Evolutionary conservation across 805 yeast genomes (phyloP), one percentile per base, ranked within the genome.

Genomic region (Nakazawaea pomicola): DNA sequence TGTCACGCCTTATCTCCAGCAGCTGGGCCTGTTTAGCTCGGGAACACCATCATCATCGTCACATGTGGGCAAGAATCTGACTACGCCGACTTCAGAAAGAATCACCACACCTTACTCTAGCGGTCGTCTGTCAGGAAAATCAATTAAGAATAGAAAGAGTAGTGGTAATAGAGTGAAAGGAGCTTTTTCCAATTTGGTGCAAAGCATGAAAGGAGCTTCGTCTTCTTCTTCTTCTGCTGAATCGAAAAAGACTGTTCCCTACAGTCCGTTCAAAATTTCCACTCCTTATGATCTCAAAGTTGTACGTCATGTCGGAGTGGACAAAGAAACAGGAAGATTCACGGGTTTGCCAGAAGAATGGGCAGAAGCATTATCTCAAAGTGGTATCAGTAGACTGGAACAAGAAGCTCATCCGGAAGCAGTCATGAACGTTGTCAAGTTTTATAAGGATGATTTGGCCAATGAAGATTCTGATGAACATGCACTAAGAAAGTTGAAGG

Each of bases 321-420:
- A 91, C 59, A 41, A 41, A 15, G 25, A 35, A 17, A 41, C 44
- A 6, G 44, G 44, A 6, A 3, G 20, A 12, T 41, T 41, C 29
- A 87, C 93, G 1, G 98, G 97, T 2, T 67, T 93, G 32, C 99
- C 99, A 0, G 81, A 77, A 21, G 95, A 88, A 54, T 93, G 99
- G 99, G 88, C 88, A 47, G 74, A 77, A 47, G 68, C 90, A 27
- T 69, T 93, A 40, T 73, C 82, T 10, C 85, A 93, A 2, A 83
- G 89, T 53, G 96, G 96, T 40, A 89, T 93, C 45, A 78, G 96
- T 5, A 79, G 76, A 48, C 83, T 77, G 48, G 99, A 93, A 54
- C 95, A 88, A 63, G 81, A 82, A 56, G 85, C 83, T 46, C 87
- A 93, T 60, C 96, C 97, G 2, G 90, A 87, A 59, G 96, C 96